These are phyloP conservation scores for Cyamopsis tetragonoloba DNA, from an alignment of 306 rosid genomes.

Conservation along the genomic window DNA sequence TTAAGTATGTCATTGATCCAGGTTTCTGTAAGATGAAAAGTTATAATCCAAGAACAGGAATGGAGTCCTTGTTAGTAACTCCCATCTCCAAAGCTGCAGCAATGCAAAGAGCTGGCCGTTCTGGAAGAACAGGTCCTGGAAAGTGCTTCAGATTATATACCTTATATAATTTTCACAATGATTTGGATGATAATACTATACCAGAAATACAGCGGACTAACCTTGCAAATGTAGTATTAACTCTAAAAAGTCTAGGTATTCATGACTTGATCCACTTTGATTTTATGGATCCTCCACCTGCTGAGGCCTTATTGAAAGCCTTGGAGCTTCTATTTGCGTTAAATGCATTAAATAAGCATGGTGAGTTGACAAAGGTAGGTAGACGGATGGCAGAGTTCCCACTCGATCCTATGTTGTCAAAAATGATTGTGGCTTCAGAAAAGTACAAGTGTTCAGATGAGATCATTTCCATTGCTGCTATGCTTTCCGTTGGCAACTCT, in stretches of 20 bases:
- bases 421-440: constrained; percentile 92
- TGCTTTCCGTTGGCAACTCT: constrained; percentile 93
- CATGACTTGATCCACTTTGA: constrained; percentile 77
- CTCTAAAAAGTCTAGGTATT: constrained; percentile 87
- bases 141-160: constrained; percentile 90
- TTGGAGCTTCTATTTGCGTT: constrained; percentile 83
- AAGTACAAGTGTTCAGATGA: constrained; percentile 84
- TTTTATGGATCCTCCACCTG: constrained; percentile 98
- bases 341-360: constrained; percentile 79
- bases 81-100: constrained; percentile 99
- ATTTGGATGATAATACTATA: constrained; percentile 81
- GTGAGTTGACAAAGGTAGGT: constrained; percentile 88
- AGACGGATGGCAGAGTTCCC: constrained; percentile 97
- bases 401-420: constrained; percentile 90
- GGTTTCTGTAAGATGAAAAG: constrained; percentile 71
- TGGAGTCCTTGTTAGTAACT: constrained; percentile 79
- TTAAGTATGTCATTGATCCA: constrained; percentile 93
- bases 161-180: constrained; percentile 64
- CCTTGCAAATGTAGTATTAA: constrained; percentile 87
- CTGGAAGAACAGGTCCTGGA: constrained; percentile 98
- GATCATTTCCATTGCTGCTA: constrained; percentile 79
- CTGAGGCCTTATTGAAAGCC: constrained; percentile 89
- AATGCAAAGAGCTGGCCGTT: constrained; percentile 89
- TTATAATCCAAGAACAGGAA: constrained; percentile 83
- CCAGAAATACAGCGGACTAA: constrained; percentile 94